These are phyloP conservation scores for Linnemannia zychae DNA, from an alignment of 192 early-diverging fungal genomes.

Conservation along the genomic window DNA sequence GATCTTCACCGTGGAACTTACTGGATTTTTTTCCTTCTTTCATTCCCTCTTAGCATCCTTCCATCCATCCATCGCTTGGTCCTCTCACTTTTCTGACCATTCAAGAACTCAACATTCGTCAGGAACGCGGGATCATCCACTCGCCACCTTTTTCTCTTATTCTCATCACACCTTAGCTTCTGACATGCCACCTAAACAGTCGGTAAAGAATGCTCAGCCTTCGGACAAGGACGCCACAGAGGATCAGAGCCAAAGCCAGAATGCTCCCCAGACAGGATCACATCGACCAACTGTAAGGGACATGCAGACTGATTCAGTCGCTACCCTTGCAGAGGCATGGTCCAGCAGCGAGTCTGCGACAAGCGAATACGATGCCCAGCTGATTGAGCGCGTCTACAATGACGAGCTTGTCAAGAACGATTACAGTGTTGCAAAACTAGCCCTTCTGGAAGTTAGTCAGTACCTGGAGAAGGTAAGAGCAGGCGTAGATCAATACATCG, in stretches of 20 bases:
- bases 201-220: neutral
- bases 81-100: neutral
- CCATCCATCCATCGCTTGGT: neutral
- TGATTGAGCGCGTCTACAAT: slow-evolving; percentile 74
- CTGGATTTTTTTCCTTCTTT: neutral
- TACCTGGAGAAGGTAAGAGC: slow-evolving; percentile 79
- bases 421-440: slow-evolving; percentile 71
- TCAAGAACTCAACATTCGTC: neutral
- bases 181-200: neutral
- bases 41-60: neutral
- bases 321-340: slow-evolving; percentile 60
- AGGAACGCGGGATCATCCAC: slow-evolving; percentile 4
- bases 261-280: slow-evolving; percentile 16
- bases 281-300: slow-evolving; percentile 66
- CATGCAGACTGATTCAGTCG: slow-evolving; percentile 68
- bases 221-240: neutral
- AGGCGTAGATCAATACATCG: neutral
- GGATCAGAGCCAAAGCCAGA: slow-evolving; percentile 8
- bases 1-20: too few relatives aligned
- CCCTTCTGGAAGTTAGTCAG: slow-evolving; percentile 81
- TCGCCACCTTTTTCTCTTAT: neutral
- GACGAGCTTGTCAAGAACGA: slow-evolving; percentile 65
- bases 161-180: neutral
- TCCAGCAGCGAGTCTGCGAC: slow-evolving; percentile 22
- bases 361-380: slow-evolving; percentile 57